Evolutionary conservation across 768 basidiomycete genomes (phyloP).

Genomic region (Nidularia sp.): DNA sequence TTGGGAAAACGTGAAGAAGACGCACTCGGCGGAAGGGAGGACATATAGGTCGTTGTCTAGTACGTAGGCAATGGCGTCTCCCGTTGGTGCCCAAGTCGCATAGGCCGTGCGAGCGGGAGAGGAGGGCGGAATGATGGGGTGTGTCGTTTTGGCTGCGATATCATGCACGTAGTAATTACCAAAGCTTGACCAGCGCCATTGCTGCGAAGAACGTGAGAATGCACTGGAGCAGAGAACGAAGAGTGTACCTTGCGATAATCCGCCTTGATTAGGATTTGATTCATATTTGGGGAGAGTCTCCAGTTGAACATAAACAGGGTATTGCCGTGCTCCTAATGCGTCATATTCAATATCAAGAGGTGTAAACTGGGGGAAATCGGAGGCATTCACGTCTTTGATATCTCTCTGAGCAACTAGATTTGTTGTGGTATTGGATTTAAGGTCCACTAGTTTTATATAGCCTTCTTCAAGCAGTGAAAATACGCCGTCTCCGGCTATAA

Average conservation of each 20-base stretch:
- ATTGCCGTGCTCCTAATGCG: slow-evolving; percentile 49
- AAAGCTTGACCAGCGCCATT: slow-evolving; percentile 92
- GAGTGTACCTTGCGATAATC: slow-evolving; percentile 61
- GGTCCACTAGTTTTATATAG: slow-evolving; percentile 74
- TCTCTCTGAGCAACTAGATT: slow-evolving; percentile 55
- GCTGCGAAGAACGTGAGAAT: slow-evolving; percentile 33
- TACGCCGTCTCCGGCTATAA: slow-evolving; percentile 88
- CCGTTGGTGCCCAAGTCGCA: slow-evolving; percentile 86
- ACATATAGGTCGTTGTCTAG: slow-evolving; percentile 87
- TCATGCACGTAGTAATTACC: slow-evolving; percentile 94
- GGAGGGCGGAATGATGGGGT: slow-evolving; percentile 65
- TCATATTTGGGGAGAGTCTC: slow-evolving; percentile 89
- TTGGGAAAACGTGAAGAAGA: slow-evolving; percentile 2
- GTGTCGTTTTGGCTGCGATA: slow-evolving; percentile 62
- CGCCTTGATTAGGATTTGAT: slow-evolving; percentile 80
- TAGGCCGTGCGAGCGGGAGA: slow-evolving; percentile 71
- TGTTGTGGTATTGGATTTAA: slow-evolving; percentile 68
- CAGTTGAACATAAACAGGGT: slow-evolving; percentile 53
- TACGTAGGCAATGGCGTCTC: slow-evolving; percentile 84
- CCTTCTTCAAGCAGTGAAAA: slow-evolving; percentile 63
- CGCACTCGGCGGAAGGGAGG: slow-evolving; percentile 62
- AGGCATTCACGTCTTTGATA: slow-evolving; percentile 56
- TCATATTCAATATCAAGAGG: background rate
- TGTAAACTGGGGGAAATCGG: background rate
- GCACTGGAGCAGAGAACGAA: background rate